These are phyloP conservation scores for Stereocaulon alpinum DNA, from an alignment of 495 filamentous ascomycete genomes.

Conservation along the genomic window DNA sequence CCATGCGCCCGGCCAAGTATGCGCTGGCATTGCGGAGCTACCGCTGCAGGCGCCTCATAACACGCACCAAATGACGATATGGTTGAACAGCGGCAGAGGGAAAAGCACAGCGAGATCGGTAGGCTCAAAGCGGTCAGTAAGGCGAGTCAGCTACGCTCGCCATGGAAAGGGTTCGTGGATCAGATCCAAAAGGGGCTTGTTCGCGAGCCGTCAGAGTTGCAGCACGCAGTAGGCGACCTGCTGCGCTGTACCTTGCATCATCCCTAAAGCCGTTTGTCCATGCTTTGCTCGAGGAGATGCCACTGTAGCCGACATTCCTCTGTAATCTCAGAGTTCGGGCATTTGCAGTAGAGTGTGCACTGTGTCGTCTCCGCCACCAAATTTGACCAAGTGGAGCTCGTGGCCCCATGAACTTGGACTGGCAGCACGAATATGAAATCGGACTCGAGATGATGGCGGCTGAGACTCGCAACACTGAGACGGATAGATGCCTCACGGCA, in stretches of 20 bases:
- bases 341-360: too few species aligned
- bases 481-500: too few species aligned
- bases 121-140: not conserved
- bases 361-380: too few species aligned
- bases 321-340: too few species aligned
- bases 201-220: not conserved
- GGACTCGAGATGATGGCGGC: too few species aligned
- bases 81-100: not conserved
- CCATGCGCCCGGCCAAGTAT: conserved; percentile 8
- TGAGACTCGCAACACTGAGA: too few species aligned
- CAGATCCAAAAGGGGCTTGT: not conserved
- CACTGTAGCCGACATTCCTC: not conserved
- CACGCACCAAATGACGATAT: conserved; percentile 4
- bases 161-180: not conserved
- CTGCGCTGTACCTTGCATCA: conserved; percentile 10
- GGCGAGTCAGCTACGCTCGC: not conserved
- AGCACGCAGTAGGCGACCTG: not conserved
- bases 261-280: conserved; percentile 7
- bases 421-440: too few species aligned
- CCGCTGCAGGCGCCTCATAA: conserved; percentile 6
- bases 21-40: conserved; percentile 14
- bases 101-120: not conserved
- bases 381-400: too few species aligned
- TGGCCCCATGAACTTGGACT: too few species aligned
- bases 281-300: not conserved